These are phyloP conservation scores for Pseudonitzschia delicatissima DNA, from an alignment of 108 stramenopile genomes.

Conservation along the genomic window DNA sequence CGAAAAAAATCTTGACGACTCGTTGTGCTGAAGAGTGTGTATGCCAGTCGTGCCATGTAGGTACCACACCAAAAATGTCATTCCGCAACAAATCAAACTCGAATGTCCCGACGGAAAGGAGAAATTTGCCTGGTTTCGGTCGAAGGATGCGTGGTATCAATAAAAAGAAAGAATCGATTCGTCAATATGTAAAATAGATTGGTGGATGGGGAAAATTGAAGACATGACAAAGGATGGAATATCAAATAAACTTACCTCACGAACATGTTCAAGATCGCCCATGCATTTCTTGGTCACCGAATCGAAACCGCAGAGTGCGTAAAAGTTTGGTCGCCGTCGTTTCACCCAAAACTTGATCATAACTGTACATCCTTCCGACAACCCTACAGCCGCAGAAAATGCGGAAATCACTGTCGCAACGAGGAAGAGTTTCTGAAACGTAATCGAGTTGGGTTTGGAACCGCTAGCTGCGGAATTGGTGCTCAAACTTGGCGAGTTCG, in stretches of 20 bases:
- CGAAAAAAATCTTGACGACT: slow-evolving; percentile 11
- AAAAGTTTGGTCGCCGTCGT: slow-evolving; percentile 76
- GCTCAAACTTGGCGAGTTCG: not conserved
- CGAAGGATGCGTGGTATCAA: not conserved
- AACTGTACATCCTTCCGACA: slow-evolving; percentile 64
- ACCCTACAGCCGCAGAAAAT: slow-evolving; percentile 52
- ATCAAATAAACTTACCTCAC: slow-evolving; percentile 23
- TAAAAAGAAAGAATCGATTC: not conserved
- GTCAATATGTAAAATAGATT: not conserved
- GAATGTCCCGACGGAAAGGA: slow-evolving; percentile 85
- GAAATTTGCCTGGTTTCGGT: slow-evolving; percentile 52
- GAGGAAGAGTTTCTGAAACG: not conserved
- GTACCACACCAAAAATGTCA: slow-evolving; percentile 64
- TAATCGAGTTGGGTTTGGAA: not conserved
- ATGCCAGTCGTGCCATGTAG: slow-evolving; percentile 35
- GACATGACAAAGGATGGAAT: slow-evolving; percentile 60
- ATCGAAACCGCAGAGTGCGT: slow-evolving; percentile 76
- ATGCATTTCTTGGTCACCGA: slow-evolving; percentile 41
- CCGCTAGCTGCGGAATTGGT: not conserved
- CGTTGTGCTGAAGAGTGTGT: not conserved
- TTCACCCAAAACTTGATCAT: slow-evolving; percentile 68
- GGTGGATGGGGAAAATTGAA: not conserved
- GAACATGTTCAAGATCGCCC: slow-evolving; percentile 41
- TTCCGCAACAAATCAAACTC: slow-evolving; percentile 54
- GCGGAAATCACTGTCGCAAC: slow-evolving; percentile 46